Evolutionary conservation across 2,329 filamentous ascomycete species (phyloP), one percentile per base, ranked within the genome.

Genomic region (Calonectria hongkongensis): DNA sequence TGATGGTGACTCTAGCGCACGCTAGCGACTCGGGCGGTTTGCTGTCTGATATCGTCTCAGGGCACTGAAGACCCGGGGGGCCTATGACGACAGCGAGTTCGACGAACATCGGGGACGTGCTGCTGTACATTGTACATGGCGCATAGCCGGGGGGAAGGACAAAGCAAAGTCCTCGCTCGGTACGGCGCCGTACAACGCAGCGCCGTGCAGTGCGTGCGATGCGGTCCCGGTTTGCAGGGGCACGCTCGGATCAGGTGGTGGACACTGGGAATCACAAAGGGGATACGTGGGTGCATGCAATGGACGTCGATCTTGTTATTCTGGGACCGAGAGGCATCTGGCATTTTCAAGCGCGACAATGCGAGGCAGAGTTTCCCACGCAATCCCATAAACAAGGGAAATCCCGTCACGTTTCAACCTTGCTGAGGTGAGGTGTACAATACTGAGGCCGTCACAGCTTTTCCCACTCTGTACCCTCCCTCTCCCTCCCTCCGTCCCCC

Each of bases 61-160:
- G 12, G n/a, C 33, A 58, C 7, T n/a, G 4, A 25, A 12, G 36
- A 41, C n/a, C 3, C 10, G 18, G 28, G 50, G 8, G 54, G 18
- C 12, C n/a, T 16, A 60, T 60, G 54, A 28, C 54, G 36, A 41
- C 33, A 28, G 51, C 12, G 30, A n/a, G 36, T 41, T 60, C 54
- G 41, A 60, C 54, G 54, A 60, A 60, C 54, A 6, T 60, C 39
- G 54, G 54, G 54, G 54, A 60, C 54, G 54, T 60, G 54, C 54
- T 60, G 54, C 54, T 39, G 54, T 21, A 56, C 27, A 30, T 30
- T 18, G 50, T 54, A 39, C 54, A 60, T 41, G 13, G 13, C 36
- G 54, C 21, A 60, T 10, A 28, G 50, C 28, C 16, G 21, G 54
- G 54, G 54, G 54, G 54, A 33, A 60, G 21, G 54, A 36, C n/a